Base-by-base conservation (phyloP, 2,329 filamentous ascomycete species). In the Fusarium mundagurra region DNA sequence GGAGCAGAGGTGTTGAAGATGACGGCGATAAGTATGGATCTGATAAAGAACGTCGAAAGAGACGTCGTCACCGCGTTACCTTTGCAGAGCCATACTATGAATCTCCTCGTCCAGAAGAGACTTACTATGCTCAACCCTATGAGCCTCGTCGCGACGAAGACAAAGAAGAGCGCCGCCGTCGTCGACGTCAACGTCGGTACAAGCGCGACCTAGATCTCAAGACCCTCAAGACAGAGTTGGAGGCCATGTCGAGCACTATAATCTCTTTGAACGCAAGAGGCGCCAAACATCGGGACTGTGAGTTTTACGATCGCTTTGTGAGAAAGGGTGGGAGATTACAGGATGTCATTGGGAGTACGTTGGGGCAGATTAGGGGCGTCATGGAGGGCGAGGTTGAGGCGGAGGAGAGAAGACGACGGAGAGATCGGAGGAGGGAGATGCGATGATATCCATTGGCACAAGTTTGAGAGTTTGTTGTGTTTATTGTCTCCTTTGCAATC, bases 231-330 rank as follows among this genome's bases (percentile, higher is more conserved):
- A 69, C 73, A n/a, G 76, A 78, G 34, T 65, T 78, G 24, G 76
- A 78, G 39, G 69, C 67, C 53, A 78, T 78, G 76, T 78, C 76
- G 7, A 76, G 75, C 64, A 78, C 76, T 22, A 77, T 78, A 63
- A 78, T 78, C 51, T 67, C 65, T 13, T 47, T 78, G 11, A 78
- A 77, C 36, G 66, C 75, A 12, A 50, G 76, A 4, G 76, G 74
- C 17, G 63, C 76, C 10, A 61, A 67, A 20, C 76, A 78, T 31
- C 54, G 70, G 12, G 76, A 78, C 51, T 78, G 76, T 10, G 73
- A 78, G 61, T 78, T 78, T 39, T 78, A 78, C 36, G 75, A 78
- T 39, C 67, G 72, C 38, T 78, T 78, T 50, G 76, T 77, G 14
- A 50, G 75, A 27, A 76, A 76, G 64, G 76, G 76, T 6, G 76